phyloP scores from a whole-genome alignment of 495 filamentous ascomycete species.

The Podospora fimiseda region DNA sequence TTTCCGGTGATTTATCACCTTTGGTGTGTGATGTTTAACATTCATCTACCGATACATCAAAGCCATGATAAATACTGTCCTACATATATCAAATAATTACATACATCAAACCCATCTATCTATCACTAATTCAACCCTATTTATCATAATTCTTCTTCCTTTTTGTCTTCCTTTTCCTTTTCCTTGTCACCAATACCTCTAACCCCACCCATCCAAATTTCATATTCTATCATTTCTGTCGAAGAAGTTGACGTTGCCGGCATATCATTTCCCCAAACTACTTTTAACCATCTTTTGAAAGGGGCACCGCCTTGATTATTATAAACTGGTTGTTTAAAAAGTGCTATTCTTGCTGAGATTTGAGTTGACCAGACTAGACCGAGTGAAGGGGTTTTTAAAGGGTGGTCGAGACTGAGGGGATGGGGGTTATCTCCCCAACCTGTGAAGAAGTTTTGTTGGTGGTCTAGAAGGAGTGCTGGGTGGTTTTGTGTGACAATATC shows the following conservation, averaged over 20 bases:
- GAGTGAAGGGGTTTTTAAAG: slow-evolving; percentile 75
- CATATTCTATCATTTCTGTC: slow-evolving; percentile 46
- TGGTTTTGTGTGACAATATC: slow-evolving; percentile 21
- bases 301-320: slow-evolving; percentile 23
- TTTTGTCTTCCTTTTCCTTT: slow-evolving; percentile 8
- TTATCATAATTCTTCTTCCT: not conserved
- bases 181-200: slow-evolving; percentile 29
- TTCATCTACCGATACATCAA: too few relatives aligned
- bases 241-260: slow-evolving; percentile 34
- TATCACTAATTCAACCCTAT: too few relatives aligned
- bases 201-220: slow-evolving; percentile 50
- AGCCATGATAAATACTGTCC: too few relatives aligned
- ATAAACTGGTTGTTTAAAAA: slow-evolving; percentile 57
- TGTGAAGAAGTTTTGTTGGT: slow-evolving; percentile 89
- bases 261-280: slow-evolving; percentile 73
- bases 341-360: slow-evolving; percentile 70
- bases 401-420: slow-evolving; percentile 20
- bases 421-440: slow-evolving; percentile 72
- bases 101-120: too few relatives aligned
- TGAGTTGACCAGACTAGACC: slow-evolving; percentile 89
- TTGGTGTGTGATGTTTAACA: too few relatives aligned
- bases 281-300: slow-evolving; percentile 67
- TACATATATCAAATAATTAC: too few relatives aligned
- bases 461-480: slow-evolving; percentile 62
- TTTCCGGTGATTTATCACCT: too few relatives aligned